These are phyloP conservation scores for Mycena capillaripes DNA, from an alignment of 768 basidiomycete species.

Conservation along the genomic window DNA sequence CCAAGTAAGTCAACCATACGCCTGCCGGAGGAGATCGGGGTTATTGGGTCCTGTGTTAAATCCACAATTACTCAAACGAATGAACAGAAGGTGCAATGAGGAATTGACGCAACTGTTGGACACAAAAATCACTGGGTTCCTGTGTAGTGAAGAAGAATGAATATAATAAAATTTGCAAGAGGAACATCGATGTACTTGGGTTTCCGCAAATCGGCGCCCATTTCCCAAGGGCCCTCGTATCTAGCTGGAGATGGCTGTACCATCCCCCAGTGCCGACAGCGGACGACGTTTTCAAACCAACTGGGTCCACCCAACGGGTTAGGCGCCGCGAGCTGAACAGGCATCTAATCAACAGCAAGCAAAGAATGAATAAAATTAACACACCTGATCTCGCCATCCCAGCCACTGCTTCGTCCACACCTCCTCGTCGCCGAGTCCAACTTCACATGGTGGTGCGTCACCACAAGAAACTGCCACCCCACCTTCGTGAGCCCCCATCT, in stretches of 20 bases:
- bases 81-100: background rate
- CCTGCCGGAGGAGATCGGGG: conserved; percentile 20
- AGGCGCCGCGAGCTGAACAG: conserved; percentile 15
- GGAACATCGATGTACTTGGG: conserved; percentile 4
- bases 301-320: conserved; percentile 29
- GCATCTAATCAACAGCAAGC: background rate
- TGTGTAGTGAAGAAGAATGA: background rate
- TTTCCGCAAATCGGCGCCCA: conserved; percentile 15
- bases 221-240: conserved; percentile 26
- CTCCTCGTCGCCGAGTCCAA: conserved; percentile 5
- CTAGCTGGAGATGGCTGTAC: conserved; percentile 22
- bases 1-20: conserved; percentile 31
- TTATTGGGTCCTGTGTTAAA: conserved; percentile 25
- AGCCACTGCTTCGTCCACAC: conserved; percentile 30
- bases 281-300: conserved; percentile 15
- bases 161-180: background rate
- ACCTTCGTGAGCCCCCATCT: conserved; percentile 26
- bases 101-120: conserved; percentile 30
- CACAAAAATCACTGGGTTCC: conserved; percentile 31
- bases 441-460: conserved; percentile 26
- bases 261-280: conserved; percentile 27
- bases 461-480: conserved; percentile 31
- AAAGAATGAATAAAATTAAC: background rate
- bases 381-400: conserved; percentile 25
- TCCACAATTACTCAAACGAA: background rate